These are phyloP conservation scores for Agrocybe praecox DNA, from an alignment of 768 basidiomycete genomes.

Conservation along the genomic window DNA sequence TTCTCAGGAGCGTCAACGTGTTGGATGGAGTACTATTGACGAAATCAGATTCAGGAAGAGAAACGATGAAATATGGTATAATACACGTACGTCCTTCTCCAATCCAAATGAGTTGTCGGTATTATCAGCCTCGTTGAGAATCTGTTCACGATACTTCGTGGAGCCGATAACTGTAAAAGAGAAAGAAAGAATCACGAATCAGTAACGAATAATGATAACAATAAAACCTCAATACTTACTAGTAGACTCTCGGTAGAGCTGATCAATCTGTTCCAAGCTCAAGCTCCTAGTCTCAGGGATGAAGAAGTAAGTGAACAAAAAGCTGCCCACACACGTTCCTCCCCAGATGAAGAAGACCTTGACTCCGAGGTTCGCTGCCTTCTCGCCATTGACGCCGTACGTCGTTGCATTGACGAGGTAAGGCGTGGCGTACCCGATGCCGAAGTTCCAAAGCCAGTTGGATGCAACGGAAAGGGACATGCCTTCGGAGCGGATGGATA, in stretches of 20 bases:
- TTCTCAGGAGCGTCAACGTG: neutral
- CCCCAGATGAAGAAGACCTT: slow-evolving; percentile 89
- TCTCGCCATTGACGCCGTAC: slow-evolving; percentile 19
- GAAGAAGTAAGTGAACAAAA: slow-evolving; percentile 61
- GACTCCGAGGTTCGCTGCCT: slow-evolving; percentile 50
- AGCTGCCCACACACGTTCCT: slow-evolving; percentile 62
- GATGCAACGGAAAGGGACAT: slow-evolving; percentile 65
- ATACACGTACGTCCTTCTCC: neutral
- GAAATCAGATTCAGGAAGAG: neutral
- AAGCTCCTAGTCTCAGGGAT: slow-evolving; percentile 63
- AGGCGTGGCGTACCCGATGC: slow-evolving; percentile 61
- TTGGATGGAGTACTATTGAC: neutral
- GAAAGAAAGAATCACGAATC: neutral
- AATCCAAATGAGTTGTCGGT: neutral
- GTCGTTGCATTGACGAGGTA: slow-evolving; percentile 51
- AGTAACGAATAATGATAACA: neutral
- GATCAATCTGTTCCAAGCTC: slow-evolving; percentile 80
- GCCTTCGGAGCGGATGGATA: slow-evolving; percentile 76
- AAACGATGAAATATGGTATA: neutral
- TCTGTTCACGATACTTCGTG: slow-evolving; percentile 29
- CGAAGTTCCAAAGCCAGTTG: slow-evolving; percentile 76
- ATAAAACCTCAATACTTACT: slow-evolving; percentile 11
- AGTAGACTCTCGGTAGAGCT: slow-evolving; percentile 64
- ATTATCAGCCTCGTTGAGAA: slow-evolving; percentile 6
- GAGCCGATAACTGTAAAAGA: slow-evolving; percentile 42